These are phyloP conservation scores for Penicillium daleae DNA, from an alignment of 495 filamentous ascomycete species.

Conservation along the genomic window DNA sequence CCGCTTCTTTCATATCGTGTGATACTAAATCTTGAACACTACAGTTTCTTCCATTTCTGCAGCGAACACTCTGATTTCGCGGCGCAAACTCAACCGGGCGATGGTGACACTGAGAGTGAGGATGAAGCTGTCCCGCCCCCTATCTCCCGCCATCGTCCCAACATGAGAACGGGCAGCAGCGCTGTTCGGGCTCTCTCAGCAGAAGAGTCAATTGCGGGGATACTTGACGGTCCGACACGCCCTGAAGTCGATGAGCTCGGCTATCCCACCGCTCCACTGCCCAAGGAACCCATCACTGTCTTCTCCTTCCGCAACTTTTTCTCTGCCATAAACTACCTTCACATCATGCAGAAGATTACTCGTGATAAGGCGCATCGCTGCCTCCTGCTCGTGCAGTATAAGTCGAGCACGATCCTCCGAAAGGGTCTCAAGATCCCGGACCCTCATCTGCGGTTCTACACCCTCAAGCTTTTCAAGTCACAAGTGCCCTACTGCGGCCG, in stretches of 20 bases:
- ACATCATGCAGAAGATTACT: slow-evolving; percentile 95
- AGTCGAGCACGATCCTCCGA: slow-evolving; percentile 83
- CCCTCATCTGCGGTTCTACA: slow-evolving; percentile 84
- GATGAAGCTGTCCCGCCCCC: slow-evolving; percentile 88
- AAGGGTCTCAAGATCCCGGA: slow-evolving; percentile 91
- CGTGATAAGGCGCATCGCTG: slow-evolving; percentile 93
- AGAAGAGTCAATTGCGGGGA: slow-evolving; percentile 41
- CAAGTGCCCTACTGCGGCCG: slow-evolving; percentile 97
- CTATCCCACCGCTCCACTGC: slow-evolving; percentile 64
- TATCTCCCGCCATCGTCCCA: slow-evolving; percentile 61
- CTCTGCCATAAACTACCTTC: slow-evolving; percentile 88
- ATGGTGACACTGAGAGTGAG: slow-evolving; percentile 44
- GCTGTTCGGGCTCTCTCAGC: slow-evolving; percentile 32
- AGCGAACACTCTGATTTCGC: slow-evolving; percentile 53
- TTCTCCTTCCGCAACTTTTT: slow-evolving; percentile 96
- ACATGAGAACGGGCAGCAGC: slow-evolving; percentile 29
- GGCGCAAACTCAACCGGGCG: slow-evolving; percentile 17
- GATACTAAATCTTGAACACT: slow-evolving; percentile 20
- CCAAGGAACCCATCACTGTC: slow-evolving; percentile 80
- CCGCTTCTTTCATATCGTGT: not conserved
- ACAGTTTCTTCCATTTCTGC: slow-evolving; percentile 89
- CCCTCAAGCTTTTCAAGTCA: slow-evolving; percentile 96
- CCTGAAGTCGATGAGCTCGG: slow-evolving; percentile 91
- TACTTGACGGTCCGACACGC: slow-evolving; percentile 47
- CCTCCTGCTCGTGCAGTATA: slow-evolving; percentile 91